Percentiles rank a stretch among this genome's conserved stretches.
Conservation (phyloP, 192 early-diverging fungal genomes). For the Pilaira anomala region DNA sequence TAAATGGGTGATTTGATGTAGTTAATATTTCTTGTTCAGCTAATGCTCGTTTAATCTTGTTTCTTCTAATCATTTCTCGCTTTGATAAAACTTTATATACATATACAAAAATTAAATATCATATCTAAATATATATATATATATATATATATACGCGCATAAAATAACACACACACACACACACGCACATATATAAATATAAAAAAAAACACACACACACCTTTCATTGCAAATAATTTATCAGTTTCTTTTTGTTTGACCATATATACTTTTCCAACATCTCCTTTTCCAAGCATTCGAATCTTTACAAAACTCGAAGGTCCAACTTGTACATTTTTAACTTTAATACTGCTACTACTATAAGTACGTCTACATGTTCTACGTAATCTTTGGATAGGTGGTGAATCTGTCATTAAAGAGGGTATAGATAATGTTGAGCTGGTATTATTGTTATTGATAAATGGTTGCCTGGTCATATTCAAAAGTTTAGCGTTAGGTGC, state of each 20-base stretch:
- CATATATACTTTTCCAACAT: slow-evolving; percentile 96
- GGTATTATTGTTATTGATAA: neutral
- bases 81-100: slow-evolving; percentile 63
- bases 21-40: slow-evolving; percentile 85
- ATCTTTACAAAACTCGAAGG: slow-evolving; percentile 91
- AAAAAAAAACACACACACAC: slow-evolving; percentile 35
- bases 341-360: slow-evolving; percentile 79
- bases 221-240: slow-evolving; percentile 96
- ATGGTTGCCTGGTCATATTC: neutral
- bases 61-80: slow-evolving; percentile 95
- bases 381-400: neutral
- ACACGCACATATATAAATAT: neutral
- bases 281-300: slow-evolving; percentile 91
- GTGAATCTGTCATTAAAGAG: neutral
- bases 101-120: neutral
- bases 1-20: slow-evolving; percentile 87
- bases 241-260: slow-evolving; percentile 82
- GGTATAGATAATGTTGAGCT: neutral
- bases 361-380: slow-evolving; percentile 65
- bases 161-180: too few relatives aligned
- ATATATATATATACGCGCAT: too few relatives aligned
- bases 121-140: too few relatives aligned
- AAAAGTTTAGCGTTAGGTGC: slow-evolving; percentile 42
- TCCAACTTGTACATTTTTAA: slow-evolving; percentile 78
- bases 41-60: slow-evolving; percentile 96